Conservation (phyloP, 305 asterid genomes). For the Petunia hybrid region DNA sequence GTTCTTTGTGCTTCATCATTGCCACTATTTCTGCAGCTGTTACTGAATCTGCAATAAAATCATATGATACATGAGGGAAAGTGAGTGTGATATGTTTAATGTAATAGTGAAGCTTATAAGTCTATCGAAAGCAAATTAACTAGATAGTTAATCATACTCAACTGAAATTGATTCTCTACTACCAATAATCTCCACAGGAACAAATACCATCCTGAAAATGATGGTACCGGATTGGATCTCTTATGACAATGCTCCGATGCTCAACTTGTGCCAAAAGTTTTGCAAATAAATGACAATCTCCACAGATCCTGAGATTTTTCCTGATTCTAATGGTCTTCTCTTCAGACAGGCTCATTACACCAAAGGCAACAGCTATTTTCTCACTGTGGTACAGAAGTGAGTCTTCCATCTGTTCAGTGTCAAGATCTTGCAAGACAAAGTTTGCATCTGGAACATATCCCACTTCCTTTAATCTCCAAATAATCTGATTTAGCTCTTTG, state of each 20-base stretch:
- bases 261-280: constrained; percentile 70
- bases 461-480: constrained; percentile 60
- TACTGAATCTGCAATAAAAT: not conserved
- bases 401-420: constrained; percentile 82
- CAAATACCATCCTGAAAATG: constrained; percentile 78
- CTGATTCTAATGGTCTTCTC: constrained; percentile 71
- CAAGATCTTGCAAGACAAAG: constrained; percentile 87
- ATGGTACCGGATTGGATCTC: constrained; percentile 87
- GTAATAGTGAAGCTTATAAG: not conserved
- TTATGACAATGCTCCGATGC: constrained; percentile 59
- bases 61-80: constrained; percentile 5
- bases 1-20: not conserved
- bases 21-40: not conserved
- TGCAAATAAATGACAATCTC: constrained; percentile 79
- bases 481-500: constrained; percentile 52
- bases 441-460: constrained; percentile 82
- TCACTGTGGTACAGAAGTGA: constrained; percentile 77
- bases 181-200: constrained; percentile 87
- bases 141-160: constrained; percentile 27
- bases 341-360: constrained; percentile 61
- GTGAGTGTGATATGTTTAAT: constrained; percentile 1
- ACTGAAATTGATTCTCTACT: constrained; percentile 33
- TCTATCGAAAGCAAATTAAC: constrained; percentile 1
- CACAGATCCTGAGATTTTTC: constrained; percentile 83
- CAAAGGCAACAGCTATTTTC: constrained; percentile 72